phyloP scores from a whole-genome alignment of 257 asterid genomes.

The Fraxinus quadrangulata region DNA sequence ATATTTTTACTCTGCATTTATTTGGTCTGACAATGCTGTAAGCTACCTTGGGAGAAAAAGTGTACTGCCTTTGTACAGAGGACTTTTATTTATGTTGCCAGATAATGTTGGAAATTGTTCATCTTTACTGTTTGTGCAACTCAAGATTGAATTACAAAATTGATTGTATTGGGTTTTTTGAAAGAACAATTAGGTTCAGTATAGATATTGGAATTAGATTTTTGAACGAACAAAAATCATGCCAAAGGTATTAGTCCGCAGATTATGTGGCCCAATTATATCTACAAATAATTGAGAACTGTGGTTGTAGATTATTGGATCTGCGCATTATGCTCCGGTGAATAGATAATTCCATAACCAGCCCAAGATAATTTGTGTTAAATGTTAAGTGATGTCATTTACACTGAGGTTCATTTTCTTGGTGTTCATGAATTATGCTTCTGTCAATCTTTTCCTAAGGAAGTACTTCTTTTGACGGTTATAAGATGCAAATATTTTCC shows the following conservation, averaged over 20 bases:
- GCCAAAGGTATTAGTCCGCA: neutral
- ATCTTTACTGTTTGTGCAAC: neutral
- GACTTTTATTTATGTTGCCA: conserved; percentile 6
- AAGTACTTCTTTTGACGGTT: conserved; percentile 3
- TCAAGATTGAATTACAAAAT: neutral
- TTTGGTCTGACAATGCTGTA: conserved; percentile 13
- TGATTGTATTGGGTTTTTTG: neutral
- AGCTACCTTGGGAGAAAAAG: neutral
- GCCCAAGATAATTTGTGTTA: neutral
- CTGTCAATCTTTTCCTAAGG: neutral
- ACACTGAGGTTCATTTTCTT: neutral
- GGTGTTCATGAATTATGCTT: too few relatives aligned
- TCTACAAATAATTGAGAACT: neutral
- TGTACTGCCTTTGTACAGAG: neutral
- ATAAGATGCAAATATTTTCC: conserved; percentile 1
- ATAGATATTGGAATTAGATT: neutral
- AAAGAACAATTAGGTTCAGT: neutral
- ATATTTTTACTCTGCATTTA: neutral
- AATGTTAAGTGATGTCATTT: neutral
- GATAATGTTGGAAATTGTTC: neutral
- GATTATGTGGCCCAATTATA: neutral
- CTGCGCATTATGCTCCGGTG: conserved; percentile 4
- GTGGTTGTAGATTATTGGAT: neutral
- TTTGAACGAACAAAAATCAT: neutral
- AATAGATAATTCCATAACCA: neutral